These are phyloP conservation scores for Chamaecyparis obtusa DNA, from an alignment of 75 land plant species.

Conservation along the genomic window DNA sequence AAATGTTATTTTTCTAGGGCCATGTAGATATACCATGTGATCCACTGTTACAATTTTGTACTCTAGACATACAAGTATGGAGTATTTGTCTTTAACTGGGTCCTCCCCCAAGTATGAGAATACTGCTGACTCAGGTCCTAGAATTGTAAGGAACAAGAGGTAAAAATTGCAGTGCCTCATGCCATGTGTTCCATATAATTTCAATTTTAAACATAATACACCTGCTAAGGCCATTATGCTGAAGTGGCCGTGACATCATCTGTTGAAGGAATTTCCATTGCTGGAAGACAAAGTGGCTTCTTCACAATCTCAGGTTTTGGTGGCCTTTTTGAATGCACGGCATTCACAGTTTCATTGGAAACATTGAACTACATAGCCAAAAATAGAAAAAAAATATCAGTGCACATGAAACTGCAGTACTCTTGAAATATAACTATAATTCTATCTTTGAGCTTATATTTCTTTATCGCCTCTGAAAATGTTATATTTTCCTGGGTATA, in stretches of 20 bases:
- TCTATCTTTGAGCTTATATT: not conserved
- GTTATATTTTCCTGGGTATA: not conserved
- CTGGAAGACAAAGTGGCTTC: not conserved
- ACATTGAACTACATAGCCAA: not conserved
- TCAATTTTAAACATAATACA: not conserved
- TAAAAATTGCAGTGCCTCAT: conserved; percentile 6
- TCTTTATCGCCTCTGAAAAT: not conserved
- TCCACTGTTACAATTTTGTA: not conserved
- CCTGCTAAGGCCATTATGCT: conserved; percentile 3
- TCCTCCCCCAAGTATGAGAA: not conserved
- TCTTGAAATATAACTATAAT: not conserved
- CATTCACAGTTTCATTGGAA: not conserved
- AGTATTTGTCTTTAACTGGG: not conserved
- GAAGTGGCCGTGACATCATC: conserved; percentile 13
- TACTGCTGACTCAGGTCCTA: not conserved
- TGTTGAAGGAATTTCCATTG: conserved; percentile 6
- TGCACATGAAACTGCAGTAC: not conserved
- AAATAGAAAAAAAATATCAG: not conserved
- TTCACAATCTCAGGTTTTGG: conserved; percentile 9
- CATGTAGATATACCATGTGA: not conserved
- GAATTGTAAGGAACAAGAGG: not conserved
- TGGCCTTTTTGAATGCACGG: not conserved
- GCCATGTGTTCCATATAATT: not conserved
- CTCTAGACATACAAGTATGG: not conserved
- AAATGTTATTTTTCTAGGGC: not conserved